Conservation (phyloP, 73 alveolate genomes). For the Breviolum minutum region DNA sequence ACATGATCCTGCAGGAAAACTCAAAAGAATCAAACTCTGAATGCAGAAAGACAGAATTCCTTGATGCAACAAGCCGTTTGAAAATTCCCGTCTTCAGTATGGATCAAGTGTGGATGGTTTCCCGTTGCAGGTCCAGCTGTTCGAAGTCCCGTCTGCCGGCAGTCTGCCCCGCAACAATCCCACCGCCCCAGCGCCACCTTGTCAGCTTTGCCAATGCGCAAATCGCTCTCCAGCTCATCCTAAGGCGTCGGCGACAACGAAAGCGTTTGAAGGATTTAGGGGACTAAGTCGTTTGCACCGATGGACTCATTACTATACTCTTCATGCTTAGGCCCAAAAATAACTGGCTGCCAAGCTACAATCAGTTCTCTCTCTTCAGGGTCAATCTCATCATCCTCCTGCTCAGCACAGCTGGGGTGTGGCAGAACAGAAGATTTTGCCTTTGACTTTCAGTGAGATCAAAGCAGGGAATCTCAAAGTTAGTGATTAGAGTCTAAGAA, state of each 20-base stretch:
- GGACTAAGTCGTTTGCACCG: background rate
- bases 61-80: background rate
- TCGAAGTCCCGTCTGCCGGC: background rate
- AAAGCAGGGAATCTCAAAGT: no score
- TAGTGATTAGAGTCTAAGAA: no score
- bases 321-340: background rate
- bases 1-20: background rate
- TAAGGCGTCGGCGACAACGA: background rate
- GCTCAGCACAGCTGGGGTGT: background rate
- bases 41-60: background rate
- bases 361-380: constrained; percentile 62
- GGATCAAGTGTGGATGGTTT: no score
- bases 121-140: no score
- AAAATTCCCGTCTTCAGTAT: no score
- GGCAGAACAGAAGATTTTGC: no score
- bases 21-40: background rate
- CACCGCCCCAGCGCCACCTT: constrained; percentile 25
- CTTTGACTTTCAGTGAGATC: no score
- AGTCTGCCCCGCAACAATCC: background rate
- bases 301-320: no score
- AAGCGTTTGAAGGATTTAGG: background rate
- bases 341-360: background rate
- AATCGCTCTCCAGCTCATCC: constrained; percentile 80
- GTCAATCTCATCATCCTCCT: constrained; percentile 38
- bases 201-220: constrained; percentile 65